A percentile compares a stretch with the other conserved stretches of the same genome.
Evolutionary conservation across 1,284 basidiomycete genomes (phyloP).

Genomic region (Fomitopsis betulina): DNA sequence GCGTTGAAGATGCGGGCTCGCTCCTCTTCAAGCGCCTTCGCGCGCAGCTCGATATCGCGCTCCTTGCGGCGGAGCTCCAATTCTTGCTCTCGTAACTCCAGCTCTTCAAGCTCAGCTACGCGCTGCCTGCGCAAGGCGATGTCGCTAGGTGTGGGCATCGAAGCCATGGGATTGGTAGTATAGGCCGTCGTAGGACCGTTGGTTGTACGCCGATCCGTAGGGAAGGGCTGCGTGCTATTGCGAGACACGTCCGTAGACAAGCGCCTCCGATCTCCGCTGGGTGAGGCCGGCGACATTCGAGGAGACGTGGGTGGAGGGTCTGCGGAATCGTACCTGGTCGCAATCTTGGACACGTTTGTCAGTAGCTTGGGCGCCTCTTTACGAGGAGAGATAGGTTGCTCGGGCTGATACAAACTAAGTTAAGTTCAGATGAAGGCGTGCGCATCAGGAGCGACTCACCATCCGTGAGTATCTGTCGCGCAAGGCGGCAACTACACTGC

Average conservation of each 20-base stretch:
- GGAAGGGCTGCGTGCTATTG: slow-evolving; percentile 11
- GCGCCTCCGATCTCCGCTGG: slow-evolving; percentile 15
- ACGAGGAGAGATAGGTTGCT: slow-evolving; percentile 47
- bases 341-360: slow-evolving; percentile 61
- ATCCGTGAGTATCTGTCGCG: slow-evolving; percentile 54
- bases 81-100: slow-evolving; percentile 50
- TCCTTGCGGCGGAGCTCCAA: slow-evolving; percentile 52
- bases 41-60: slow-evolving; percentile 49
- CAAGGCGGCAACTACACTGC: slow-evolving; percentile 65
- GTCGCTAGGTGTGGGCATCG: slow-evolving; percentile 15
- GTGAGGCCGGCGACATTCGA: slow-evolving; percentile 26
- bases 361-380: slow-evolving; percentile 59
- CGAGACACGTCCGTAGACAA: slow-evolving; percentile 14
- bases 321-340: slow-evolving; percentile 48
- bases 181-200: slow-evolving; percentile 9
- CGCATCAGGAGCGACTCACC: slow-evolving; percentile 36
- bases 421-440: slow-evolving; percentile 1
- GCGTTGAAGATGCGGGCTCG: slow-evolving; percentile 17
- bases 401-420: slow-evolving; percentile 33
- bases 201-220: neutral
- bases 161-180: slow-evolving; percentile 1
- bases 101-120: slow-evolving; percentile 45
- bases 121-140: slow-evolving; percentile 36
- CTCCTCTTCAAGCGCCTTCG: slow-evolving; percentile 36
- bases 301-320: neutral